These are phyloP conservation scores for Monilinia aucupariae DNA, from an alignment of 2,329 filamentous ascomycete species.

Conservation along the genomic window DNA sequence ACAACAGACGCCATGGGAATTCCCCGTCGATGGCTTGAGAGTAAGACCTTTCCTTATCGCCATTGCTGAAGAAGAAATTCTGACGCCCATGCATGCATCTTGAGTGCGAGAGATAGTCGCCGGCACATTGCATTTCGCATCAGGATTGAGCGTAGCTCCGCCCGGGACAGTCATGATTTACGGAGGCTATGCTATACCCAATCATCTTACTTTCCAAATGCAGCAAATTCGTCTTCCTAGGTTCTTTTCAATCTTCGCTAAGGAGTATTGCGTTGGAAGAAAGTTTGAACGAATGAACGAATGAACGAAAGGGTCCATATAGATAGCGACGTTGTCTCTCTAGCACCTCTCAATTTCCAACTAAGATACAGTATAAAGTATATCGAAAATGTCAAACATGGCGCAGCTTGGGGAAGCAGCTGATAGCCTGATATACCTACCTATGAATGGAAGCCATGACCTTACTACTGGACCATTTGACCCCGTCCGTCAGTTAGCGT, in stretches of 20 bases:
- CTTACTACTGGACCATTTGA: conserved; percentile 3
- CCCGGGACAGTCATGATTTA: background rate
- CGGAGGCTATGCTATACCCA: background rate
- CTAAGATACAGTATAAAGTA: background rate
- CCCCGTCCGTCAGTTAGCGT: conserved; percentile 5
- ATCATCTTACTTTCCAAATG: background rate
- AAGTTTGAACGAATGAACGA: no score
- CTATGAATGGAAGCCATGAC: background rate
- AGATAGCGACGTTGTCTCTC: background rate
- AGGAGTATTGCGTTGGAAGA: background rate
- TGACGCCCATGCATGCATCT: background rate
- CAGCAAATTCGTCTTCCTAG: background rate
- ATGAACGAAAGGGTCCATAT: background rate
- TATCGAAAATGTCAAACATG: conserved; percentile 14
- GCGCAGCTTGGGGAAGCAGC: conserved; percentile 14
- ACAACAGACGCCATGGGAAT: conserved; percentile 10
- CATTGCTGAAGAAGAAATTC: background rate
- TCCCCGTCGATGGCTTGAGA: background rate
- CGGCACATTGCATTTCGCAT: conserved; percentile 13
- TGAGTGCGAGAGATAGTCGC: conserved; percentile 1
- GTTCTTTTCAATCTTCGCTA: background rate
- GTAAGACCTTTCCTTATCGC: background rate
- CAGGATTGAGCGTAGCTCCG: background rate
- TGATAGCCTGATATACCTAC: background rate
- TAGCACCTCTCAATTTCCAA: background rate